A percentile compares a stretch with the other conserved stretches of the same genome.
Conservation (phyloP, 106 monocot species). For the Platanthera guangdongensis region DNA sequence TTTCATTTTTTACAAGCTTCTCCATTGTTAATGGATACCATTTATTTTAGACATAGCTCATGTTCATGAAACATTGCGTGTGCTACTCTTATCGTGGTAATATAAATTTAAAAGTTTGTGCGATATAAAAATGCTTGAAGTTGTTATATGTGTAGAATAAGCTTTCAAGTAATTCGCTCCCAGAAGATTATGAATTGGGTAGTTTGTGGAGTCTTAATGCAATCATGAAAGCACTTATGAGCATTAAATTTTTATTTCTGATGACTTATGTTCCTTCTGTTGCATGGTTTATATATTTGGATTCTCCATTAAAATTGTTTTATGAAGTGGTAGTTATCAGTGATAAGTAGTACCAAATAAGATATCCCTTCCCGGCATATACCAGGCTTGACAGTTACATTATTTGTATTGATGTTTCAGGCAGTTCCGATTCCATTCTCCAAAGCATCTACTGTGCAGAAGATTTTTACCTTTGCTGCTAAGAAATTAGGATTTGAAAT, state of each 20-base stretch:
- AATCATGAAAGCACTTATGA: background rate
- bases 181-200: background rate
- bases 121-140: background rate
- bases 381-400: background rate
- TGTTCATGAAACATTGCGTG: background rate
- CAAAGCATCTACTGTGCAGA: constrained; percentile 44
- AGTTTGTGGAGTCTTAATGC: background rate
- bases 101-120: background rate
- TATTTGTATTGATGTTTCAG: constrained; percentile 23
- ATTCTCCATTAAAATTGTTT: background rate
- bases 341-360: background rate
- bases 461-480: constrained; percentile 75
- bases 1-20: background rate
- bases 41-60: background rate
- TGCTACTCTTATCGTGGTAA: background rate
- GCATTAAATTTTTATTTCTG: background rate
- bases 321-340: background rate
- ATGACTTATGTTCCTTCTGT: background rate
- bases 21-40: background rate
- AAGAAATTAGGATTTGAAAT: constrained; percentile 78
- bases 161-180: background rate
- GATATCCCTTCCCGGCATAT: background rate
- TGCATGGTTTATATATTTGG: background rate
- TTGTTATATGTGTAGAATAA: background rate
- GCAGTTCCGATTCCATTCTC: constrained; percentile 76